Base-by-base conservation (phyloP, 106 monocot species). In the Posidonia australis region DNA sequence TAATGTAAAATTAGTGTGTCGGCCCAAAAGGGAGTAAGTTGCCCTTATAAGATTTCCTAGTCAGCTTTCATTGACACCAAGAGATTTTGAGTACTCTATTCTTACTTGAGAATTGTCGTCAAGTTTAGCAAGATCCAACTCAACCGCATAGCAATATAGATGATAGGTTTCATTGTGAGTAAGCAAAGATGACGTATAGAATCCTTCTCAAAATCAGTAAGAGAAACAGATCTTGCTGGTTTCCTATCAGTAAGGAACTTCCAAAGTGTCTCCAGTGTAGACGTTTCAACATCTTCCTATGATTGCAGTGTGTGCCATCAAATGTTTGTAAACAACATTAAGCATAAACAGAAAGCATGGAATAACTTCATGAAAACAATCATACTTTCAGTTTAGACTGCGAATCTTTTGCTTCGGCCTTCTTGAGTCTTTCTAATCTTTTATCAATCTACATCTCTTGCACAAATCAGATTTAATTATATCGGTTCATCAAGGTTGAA, bases 81-180 rank as follows among this genome's bases (percentile, higher is more conserved):
- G 87, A 11, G 98, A 88, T 26, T 73, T 85, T 27, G 91, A 67
- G 68, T 73, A 99, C 63, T 99, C 98, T 26, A 62, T 76, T 79
- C 98, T 87, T 71, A 99, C 88, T 76, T 88, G 72, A 72, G 85
- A 77, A 77, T 91, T 92, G 58, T 61, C 67, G 44, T 27, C 69
- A 54, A 88, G 83, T 46, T 85, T 81, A 13, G 83, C 80, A 41
- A 99, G 79, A 61, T 88, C 98, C 22, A 91, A 81, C 67, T 99
- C 98, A 43, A 91, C 83, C 42, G 91, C 98, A 74, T 99, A 46
- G 98, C 98, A 24, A 99, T 83, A 76, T 88, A 99, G 72, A 92
- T 91, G 14, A 88, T 69, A 66, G 98, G 98, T 64, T 99, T 99
- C 98, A 99, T 88, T 5, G 98, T 99, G 24, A 99, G 87, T 61